These are phyloP conservation scores for Graphiopsis chlorocephala DNA, from an alignment of 2,329 filamentous ascomycete genomes.

Conservation along the genomic window DNA sequence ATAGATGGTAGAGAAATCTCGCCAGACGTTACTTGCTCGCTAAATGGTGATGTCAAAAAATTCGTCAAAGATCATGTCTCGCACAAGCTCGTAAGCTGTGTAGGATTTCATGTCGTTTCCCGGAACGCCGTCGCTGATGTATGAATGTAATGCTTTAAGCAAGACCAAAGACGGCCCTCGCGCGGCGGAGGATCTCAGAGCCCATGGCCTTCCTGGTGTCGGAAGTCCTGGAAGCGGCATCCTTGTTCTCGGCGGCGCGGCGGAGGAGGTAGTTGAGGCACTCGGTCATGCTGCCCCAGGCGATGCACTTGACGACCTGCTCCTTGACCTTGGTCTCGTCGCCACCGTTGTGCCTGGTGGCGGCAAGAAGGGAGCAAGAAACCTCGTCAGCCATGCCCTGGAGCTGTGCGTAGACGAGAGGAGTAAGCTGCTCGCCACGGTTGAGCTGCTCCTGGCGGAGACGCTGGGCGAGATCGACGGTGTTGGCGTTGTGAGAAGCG, in stretches of 20 bases:
- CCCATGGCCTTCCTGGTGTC: constrained; percentile 53
- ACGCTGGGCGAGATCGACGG: constrained; percentile 56
- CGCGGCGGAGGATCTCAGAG: constrained; percentile 42
- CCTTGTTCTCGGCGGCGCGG: constrained; percentile 60
- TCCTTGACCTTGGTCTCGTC: constrained; percentile 38
- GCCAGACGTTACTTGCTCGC: constrained; percentile 13
- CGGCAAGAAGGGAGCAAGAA: constrained; percentile 56
- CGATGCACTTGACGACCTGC: constrained; percentile 55
- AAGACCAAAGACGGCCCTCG: constrained; percentile 25
- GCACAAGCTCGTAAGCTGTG: constrained; percentile 2
- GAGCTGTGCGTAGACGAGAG: constrained; percentile 70
- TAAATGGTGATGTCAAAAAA: constrained; percentile 13
- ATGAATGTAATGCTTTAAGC: constrained; percentile 4
- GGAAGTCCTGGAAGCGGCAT: constrained; percentile 56
- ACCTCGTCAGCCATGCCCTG: constrained; percentile 97
- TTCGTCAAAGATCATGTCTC: constrained; percentile 11
- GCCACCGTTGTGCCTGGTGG: constrained; percentile 37
- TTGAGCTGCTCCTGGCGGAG: constrained; percentile 48
- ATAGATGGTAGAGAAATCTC: background rate
- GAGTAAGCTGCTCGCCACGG: constrained; percentile 42
- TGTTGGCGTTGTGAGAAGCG: constrained; percentile 77
- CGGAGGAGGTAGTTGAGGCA: constrained; percentile 73
- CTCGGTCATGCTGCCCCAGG: constrained; percentile 61
- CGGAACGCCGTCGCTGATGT: constrained; percentile 6
- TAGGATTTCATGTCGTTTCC: background rate